These are phyloP conservation scores for Acacia crassicarpa DNA, from an alignment of 306 rosid species.

Conservation along the genomic window DNA sequence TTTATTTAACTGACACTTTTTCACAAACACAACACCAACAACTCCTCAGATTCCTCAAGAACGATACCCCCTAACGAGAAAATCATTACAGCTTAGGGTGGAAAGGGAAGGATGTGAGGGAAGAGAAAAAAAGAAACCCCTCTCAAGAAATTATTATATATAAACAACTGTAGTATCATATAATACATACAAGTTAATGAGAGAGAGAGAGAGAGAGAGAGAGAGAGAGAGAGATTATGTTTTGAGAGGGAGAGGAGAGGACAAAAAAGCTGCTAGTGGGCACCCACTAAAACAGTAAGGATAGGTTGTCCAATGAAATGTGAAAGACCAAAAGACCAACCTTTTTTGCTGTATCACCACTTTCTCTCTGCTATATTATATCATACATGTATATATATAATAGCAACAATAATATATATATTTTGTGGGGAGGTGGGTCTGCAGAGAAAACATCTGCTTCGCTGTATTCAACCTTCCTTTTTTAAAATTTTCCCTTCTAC, in stretches of 20 bases:
- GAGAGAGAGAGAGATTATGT: background rate
- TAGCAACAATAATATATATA: slow-evolving; percentile 15
- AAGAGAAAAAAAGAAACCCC: background rate
- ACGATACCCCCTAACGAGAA: slow-evolving; percentile 25
- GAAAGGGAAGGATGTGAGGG: slow-evolving; percentile 18
- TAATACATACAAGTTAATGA: background rate
- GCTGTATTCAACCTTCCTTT: slow-evolving; percentile 57
- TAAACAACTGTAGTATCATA: background rate
- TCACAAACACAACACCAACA: slow-evolving; percentile 24
- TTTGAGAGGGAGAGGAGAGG: background rate
- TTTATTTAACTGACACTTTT: slow-evolving; percentile 42
- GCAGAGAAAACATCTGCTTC: slow-evolving; percentile 51
- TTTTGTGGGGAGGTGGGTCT: slow-evolving; percentile 50
- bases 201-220: no score
- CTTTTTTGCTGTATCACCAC: slow-evolving; percentile 47
- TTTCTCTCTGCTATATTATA: slow-evolving; percentile 29
- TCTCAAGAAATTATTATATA: slow-evolving; percentile 24
- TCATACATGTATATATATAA: background rate
- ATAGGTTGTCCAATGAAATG: slow-evolving; percentile 2
- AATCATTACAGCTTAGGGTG: slow-evolving; percentile 3
- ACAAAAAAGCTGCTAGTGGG: slow-evolving; percentile 13
- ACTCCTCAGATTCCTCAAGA: slow-evolving; percentile 63
- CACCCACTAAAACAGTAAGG: background rate
- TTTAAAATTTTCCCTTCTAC: background rate
- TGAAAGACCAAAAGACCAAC: slow-evolving; percentile 31